A percentile compares a stretch with the other conserved stretches of the same genome.
Evolutionary conservation across 2,329 filamentous ascomycete genomes (phyloP).

Genomic region (Hypomyces perniciosus): DNA sequence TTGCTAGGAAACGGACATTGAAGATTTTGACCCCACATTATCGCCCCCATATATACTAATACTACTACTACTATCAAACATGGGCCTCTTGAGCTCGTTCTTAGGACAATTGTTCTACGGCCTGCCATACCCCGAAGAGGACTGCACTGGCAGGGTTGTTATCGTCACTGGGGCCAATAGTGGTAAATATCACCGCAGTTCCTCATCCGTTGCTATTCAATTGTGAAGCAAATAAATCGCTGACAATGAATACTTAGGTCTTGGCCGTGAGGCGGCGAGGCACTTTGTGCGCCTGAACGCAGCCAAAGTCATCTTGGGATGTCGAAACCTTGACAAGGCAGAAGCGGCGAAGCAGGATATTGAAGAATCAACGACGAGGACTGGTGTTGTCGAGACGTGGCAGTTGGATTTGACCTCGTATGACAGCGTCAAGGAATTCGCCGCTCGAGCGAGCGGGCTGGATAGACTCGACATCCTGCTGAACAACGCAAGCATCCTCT

Average conservation of each 20-base stretch:
- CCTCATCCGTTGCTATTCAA: no score
- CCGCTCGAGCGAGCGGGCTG: slow-evolving; percentile 22
- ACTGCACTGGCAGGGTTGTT: not conserved
- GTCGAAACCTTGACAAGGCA: slow-evolving; percentile 34
- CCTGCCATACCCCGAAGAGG: slow-evolving; percentile 25
- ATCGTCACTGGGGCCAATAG: slow-evolving; percentile 39
- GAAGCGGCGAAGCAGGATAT: slow-evolving; percentile 34
- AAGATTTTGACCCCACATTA: no score
- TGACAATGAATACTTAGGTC: slow-evolving; percentile 11
- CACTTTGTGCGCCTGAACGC: slow-evolving; percentile 35
- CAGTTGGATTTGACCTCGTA: slow-evolving; percentile 37
- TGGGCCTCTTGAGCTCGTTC: slow-evolving; percentile 1
- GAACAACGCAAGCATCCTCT: slow-evolving; percentile 31
- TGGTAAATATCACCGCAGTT: not conserved
- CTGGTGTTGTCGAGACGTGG: slow-evolving; percentile 35
- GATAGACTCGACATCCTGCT: slow-evolving; percentile 38
- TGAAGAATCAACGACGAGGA: slow-evolving; percentile 22
- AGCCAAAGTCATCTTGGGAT: slow-evolving; percentile 38
- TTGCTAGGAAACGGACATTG: no score
- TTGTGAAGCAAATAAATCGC: not conserved
- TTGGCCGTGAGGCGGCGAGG: slow-evolving; percentile 37
- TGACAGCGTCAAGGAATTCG: slow-evolving; percentile 31
- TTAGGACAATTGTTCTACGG: slow-evolving; percentile 18
- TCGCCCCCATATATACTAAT: no score
- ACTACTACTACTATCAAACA: not conserved